phyloP scores from a whole-genome alignment of 345 rosid species.

The Brassica napus region DNA sequence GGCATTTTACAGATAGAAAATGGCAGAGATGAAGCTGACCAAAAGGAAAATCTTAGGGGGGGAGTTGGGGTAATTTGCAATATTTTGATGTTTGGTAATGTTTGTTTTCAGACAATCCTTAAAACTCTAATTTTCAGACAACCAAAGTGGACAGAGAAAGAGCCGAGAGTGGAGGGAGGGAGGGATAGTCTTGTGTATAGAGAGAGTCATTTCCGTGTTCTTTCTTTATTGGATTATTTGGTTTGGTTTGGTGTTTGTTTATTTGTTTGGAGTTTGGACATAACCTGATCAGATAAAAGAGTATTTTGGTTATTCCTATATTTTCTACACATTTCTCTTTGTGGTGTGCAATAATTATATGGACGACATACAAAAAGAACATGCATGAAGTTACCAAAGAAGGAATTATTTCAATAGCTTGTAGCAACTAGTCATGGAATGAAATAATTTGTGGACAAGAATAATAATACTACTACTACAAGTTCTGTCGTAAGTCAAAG shows the following conservation, averaged over 20 bases:
- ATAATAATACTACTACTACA: neutral
- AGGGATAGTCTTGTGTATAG: constrained; percentile 30
- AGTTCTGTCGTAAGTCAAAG: neutral
- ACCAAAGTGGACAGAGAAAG: neutral
- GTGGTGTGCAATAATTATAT: neutral
- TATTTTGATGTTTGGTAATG: constrained; percentile 28
- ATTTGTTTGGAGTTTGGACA: constrained; percentile 19
- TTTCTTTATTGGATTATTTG: constrained; percentile 21
- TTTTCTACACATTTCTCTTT: neutral
- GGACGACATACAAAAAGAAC: neutral
- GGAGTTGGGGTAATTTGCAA: neutral
- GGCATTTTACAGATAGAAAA: constrained; percentile 65
- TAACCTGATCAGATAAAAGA: constrained; percentile 22
- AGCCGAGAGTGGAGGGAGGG: constrained; percentile 23
- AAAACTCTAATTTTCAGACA: constrained; percentile 29
- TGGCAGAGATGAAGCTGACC: constrained; percentile 63
- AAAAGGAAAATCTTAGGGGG: neutral
- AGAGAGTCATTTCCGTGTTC: neutral
- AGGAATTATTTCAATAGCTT: neutral
- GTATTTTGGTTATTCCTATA: neutral
- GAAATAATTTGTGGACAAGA: neutral
- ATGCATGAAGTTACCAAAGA: neutral
- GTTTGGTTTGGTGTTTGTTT: constrained; percentile 28
- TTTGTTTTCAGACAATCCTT: constrained; percentile 26
- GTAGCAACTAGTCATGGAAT: neutral